A percentile compares a stretch with the other conserved stretches of the same genome.
Evolutionary conservation across 768 basidiomycete genomes (phyloP).

Genomic region (Panaeolus cyanescens): DNA sequence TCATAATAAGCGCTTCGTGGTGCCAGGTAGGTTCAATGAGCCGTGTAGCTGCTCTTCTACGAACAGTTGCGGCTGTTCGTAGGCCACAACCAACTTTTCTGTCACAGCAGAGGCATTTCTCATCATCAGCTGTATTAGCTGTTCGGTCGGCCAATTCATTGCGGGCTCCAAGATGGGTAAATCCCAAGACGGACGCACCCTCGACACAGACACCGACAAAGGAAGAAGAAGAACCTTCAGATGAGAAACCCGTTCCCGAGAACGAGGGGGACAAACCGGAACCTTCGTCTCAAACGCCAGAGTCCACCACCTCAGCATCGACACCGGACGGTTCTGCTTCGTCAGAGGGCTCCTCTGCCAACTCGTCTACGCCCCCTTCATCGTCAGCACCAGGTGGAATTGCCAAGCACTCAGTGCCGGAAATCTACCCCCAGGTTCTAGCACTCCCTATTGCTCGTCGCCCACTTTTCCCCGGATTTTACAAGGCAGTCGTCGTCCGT

Average conservation of each 20-base stretch:
- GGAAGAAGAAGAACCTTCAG: slow-evolving; percentile 12
- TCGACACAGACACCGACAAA: slow-evolving; percentile 9
- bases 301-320: slow-evolving; percentile 15
- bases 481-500: slow-evolving; percentile 94
- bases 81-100: slow-evolving; percentile 2
- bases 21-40: neutral
- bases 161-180: slow-evolving; percentile 26
- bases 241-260: slow-evolving; percentile 7
- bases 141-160: slow-evolving; percentile 11
- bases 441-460: slow-evolving; percentile 94
- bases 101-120: slow-evolving; percentile 11
- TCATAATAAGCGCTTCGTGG: neutral
- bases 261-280: slow-evolving; percentile 14
- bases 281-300: slow-evolving; percentile 14
- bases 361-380: slow-evolving; percentile 19
- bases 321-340: slow-evolving; percentile 17
- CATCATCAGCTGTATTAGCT: slow-evolving; percentile 10
- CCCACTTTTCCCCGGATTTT: slow-evolving; percentile 96
- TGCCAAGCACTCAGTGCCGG: slow-evolving; percentile 86
- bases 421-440: slow-evolving; percentile 90
- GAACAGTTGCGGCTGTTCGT: slow-evolving; percentile 3
- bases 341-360: slow-evolving; percentile 18
- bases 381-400: slow-evolving; percentile 51
- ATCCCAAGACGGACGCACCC: slow-evolving; percentile 22
- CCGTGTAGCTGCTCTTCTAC: slow-evolving; percentile 2